These are phyloP conservation scores for Verticillium nonalfalfae DNA, from an alignment of 2,329 filamentous ascomycete species.

Conservation along the genomic window DNA sequence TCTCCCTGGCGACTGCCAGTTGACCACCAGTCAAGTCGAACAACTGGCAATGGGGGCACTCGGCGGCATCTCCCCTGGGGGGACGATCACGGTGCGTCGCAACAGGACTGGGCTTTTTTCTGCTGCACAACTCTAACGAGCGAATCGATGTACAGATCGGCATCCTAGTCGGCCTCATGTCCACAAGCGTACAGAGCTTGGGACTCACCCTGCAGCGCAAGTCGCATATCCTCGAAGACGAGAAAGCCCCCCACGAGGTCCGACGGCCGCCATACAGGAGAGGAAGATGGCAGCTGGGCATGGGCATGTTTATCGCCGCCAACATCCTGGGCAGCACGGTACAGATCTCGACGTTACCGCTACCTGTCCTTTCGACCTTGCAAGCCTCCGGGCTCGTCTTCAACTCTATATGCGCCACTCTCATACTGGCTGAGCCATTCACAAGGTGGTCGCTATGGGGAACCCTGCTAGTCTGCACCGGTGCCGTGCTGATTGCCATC, in stretches of 20 bases:
- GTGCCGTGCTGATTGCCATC: slow-evolving; percentile 85
- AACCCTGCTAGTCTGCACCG: slow-evolving; percentile 78
- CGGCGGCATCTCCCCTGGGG: slow-evolving; percentile 70
- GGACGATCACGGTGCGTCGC: slow-evolving; percentile 64
- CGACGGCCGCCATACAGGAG: slow-evolving; percentile 83
- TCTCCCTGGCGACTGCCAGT: slow-evolving; percentile 29
- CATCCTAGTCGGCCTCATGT: slow-evolving; percentile 86
- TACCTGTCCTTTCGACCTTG: slow-evolving; percentile 89
- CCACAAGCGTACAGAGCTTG: slow-evolving; percentile 90
- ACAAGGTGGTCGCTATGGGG: slow-evolving; percentile 89
- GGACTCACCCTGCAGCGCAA: slow-evolving; percentile 95
- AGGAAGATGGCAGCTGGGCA: slow-evolving; percentile 92
- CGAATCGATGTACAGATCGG: slow-evolving; percentile 56
- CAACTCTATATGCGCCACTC: slow-evolving; percentile 93
- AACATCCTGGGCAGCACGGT: slow-evolving; percentile 94
- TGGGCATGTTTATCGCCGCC: slow-evolving; percentile 93
- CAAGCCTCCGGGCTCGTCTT: slow-evolving; percentile 96
- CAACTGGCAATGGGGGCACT: slow-evolving; percentile 59
- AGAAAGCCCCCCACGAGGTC: slow-evolving; percentile 73
- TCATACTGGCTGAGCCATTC: slow-evolving; percentile 90
- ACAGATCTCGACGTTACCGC: slow-evolving; percentile 90
- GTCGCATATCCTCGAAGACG: slow-evolving; percentile 95
- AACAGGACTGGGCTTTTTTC: background rate
- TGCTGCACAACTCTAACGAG: slow-evolving; percentile 11
- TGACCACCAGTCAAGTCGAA: slow-evolving; percentile 33